A percentile compares a stretch with the other conserved stretches of the same genome.
phyloP scores from a whole-genome alignment of 305 asterid genomes.

The Solanum hybrid region DNA sequence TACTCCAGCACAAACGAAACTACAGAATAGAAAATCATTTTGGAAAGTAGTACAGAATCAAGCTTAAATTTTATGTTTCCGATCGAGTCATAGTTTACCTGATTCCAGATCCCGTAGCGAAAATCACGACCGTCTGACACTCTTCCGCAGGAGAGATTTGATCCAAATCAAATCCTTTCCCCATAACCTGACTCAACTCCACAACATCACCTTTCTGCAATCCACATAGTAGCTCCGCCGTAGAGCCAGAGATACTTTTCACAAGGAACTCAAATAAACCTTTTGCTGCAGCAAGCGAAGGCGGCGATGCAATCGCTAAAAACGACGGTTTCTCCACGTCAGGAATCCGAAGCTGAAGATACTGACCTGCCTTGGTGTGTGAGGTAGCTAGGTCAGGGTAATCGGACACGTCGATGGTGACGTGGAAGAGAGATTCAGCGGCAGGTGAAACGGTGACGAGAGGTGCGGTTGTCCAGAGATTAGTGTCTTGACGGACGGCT shows the following conservation, averaged over 20 bases:
- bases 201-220: slow-evolving; percentile 62
- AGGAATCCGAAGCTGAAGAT: slow-evolving; percentile 59
- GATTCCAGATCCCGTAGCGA: slow-evolving; percentile 90
- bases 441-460: slow-evolving; percentile 53
- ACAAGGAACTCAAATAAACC: slow-evolving; percentile 74
- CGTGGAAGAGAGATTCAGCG: slow-evolving; percentile 57
- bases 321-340: slow-evolving; percentile 46
- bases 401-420: slow-evolving; percentile 67
- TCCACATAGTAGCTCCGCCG: slow-evolving; percentile 67
- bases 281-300: slow-evolving; percentile 38
- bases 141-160: slow-evolving; percentile 54
- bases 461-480: slow-evolving; percentile 50
- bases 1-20: background rate
- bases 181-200: slow-evolving; percentile 62
- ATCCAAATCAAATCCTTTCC: slow-evolving; percentile 62
- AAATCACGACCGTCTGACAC: slow-evolving; percentile 58
- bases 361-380: slow-evolving; percentile 64
- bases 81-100: slow-evolving; percentile 27
- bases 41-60: background rate
- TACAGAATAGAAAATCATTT: background rate
- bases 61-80: background rate
- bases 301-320: slow-evolving; percentile 84
- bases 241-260: slow-evolving; percentile 57
- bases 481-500: slow-evolving; percentile 43
- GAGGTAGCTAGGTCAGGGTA: slow-evolving; percentile 62